Evolutionary conservation across 495 filamentous ascomycete species (phyloP).

Genomic region (Xylaria palmicola): DNA sequence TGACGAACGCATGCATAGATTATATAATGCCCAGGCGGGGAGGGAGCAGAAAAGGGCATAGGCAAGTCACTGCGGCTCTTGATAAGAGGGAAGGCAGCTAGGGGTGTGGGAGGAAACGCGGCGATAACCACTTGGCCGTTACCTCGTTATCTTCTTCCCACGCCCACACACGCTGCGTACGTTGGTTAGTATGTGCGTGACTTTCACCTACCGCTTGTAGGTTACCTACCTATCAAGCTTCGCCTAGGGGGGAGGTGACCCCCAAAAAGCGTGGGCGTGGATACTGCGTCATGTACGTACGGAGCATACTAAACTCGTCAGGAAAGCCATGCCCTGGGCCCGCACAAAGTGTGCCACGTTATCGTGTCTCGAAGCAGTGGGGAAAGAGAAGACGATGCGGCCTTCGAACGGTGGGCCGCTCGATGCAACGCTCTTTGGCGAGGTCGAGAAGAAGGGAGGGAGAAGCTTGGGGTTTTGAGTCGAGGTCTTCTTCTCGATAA

Average conservation of each 20-base stretch:
- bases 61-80: not conserved
- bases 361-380: conserved; percentile 10
- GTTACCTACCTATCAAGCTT: not conserved
- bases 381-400: not conserved
- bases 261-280: conserved; percentile 6
- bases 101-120: too few relatives aligned
- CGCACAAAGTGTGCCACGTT: conserved; percentile 16
- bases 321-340: too few relatives aligned
- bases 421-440: not conserved
- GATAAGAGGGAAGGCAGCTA: conserved; percentile 1
- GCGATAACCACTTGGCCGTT: not conserved
- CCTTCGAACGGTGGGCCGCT: not conserved
- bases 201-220: not conserved
- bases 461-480: not conserved
- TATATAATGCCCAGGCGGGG: not conserved
- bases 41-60: not conserved
- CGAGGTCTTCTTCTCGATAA: conserved; percentile 14
- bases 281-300: conserved; percentile 9
- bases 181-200: too few relatives aligned
- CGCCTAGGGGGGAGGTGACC: not conserved
- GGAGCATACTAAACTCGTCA: not conserved
- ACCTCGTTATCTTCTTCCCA: not conserved
- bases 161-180: not conserved
- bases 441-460: not conserved
- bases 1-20: not conserved